phyloP scores from a whole-genome alignment of 2,329 filamentous ascomycete genomes.

The Bisporella sp. region DNA sequence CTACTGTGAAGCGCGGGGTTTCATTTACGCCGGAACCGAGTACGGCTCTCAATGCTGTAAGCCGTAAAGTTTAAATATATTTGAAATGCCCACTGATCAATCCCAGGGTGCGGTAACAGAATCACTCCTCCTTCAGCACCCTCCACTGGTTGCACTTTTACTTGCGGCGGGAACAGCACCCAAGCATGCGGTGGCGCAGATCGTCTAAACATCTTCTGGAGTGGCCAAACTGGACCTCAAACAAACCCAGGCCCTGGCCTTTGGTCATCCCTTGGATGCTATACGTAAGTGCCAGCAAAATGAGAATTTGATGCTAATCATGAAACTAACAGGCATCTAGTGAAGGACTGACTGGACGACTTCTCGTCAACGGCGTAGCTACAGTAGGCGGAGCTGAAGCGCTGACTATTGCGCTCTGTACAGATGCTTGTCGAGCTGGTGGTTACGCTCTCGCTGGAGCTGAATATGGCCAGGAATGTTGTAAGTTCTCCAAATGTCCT shows the following conservation, averaged over 20 bases:
- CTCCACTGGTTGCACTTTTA: slow-evolving; percentile 18
- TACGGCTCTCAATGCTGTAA: slow-evolving; percentile 23
- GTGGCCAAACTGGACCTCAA: slow-evolving; percentile 15
- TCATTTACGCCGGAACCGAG: slow-evolving; percentile 23
- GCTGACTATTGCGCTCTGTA: slow-evolving; percentile 17
- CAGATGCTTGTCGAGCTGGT: slow-evolving; percentile 15
- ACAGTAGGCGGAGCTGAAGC: slow-evolving; percentile 7
- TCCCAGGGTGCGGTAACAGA: slow-evolving; percentile 16
- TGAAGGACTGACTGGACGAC: slow-evolving; percentile 15
- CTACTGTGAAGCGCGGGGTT: slow-evolving; percentile 16
- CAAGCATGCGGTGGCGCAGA: slow-evolving; percentile 29
- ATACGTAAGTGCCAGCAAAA: slow-evolving; percentile 13
- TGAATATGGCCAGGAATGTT: slow-evolving; percentile 40
- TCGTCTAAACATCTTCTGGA: slow-evolving; percentile 24
- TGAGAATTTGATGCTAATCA: too few relatives aligned
- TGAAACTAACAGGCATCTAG: not conserved
- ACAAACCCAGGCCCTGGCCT: slow-evolving; percentile 12
- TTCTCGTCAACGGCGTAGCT: slow-evolving; percentile 7
- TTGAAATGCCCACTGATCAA: slow-evolving; percentile 1
- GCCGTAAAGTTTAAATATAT: slow-evolving; percentile 6
- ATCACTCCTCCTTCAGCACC: slow-evolving; percentile 4
- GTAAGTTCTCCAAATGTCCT: slow-evolving; percentile 7
- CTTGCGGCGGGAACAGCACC: slow-evolving; percentile 22
- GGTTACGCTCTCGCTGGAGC: slow-evolving; percentile 35
- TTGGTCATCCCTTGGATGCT: slow-evolving; percentile 18